Base-by-base conservation (phyloP, 2,329 filamentous ascomycete genomes). In the Raffaelea albimanens region DNA sequence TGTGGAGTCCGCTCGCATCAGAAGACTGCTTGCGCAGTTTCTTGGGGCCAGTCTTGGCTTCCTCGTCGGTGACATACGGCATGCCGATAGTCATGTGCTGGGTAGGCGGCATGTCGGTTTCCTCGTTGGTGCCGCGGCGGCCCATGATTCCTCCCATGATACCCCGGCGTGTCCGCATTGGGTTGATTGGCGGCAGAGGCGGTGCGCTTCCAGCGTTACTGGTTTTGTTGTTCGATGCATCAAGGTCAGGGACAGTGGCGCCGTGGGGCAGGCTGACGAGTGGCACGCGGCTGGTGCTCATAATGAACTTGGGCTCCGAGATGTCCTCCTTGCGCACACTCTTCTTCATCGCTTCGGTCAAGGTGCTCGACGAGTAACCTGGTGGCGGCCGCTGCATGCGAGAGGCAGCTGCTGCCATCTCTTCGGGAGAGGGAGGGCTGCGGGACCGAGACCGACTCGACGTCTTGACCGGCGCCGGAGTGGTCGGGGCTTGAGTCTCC, bases 121-220 rank as follows among this genome's bases (percentile, higher is more conserved):
- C 62, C 11, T 69, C 66, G 5, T 61, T 62, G 13, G 29, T 31
- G 25, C 39, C 33, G 58, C 59, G 18, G 7, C 62, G 61, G 18
- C 64, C 62, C 36, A 60, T 54, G 19, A 69, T 51, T 3, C 61
- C 60, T 21, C 63, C 64, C n/a, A 68, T 58, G 1, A 67, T 59
- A 10, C 68, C 69, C 46, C 73, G 69, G 7, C 47, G 25, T 7
- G 25, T 29, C 10, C 77, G 70, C 43, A 74, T 68, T 23, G 77
- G 77, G 56, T 80, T 80, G 58, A 81, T 75, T 2, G 76, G 76
- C 2, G 77, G 77, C 33, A 81, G 50, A 2, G 76, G 76, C 2
- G 76, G 76, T 2, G 64, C 67, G 22, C 57, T 49, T 18, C 58
- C 55, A 5, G 21, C 33, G 21, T 31, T 4, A 11, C 56, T 59